Evolutionary conservation across 176 grass and related monocot genomes (phyloP), one percentile per base, ranked within the genome.

Genomic region (Raddia guianensis): DNA sequence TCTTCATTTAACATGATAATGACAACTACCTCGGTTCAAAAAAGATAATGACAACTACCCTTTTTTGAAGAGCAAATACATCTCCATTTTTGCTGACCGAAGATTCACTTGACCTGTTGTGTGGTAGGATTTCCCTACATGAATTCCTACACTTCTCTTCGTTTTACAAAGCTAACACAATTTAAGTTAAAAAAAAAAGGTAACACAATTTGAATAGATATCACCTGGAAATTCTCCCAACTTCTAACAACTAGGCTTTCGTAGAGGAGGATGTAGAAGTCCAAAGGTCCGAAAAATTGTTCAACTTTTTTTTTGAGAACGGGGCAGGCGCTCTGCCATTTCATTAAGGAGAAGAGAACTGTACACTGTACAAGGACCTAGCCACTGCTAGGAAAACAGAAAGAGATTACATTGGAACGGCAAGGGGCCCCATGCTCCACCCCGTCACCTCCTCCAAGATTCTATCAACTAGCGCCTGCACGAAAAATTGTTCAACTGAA

Each of bases 1-100:
- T 40, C 37, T 40, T 40, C 37, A 40, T 27, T 27, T 27, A 27
- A 27, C 27, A 27, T 27, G 27, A 27, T 27, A 27, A 27, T 27
- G 27, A 27, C 27, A 27, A 27, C 27, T 27, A 1, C 27, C 27
- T 27, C 27, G 27, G 27, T 27, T 27, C 27, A 27, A 27, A 27
- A 27, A 27, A 27, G 71, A 35, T 68, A 50, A 70, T 73, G 49
- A 18, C 5, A 63, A 82, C 60, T 52, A 27, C 2, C 8, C 10
- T 19, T 82, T 82, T 9, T 51, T 66, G 70, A 83, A 66, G 47
- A 65, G 8, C 2, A 66, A 74, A 56, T 52, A 71, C 51, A 73
- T 42, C 11, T 21, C 63, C 43, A 49, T 65, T 35, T 57, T 14
- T 10, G 68, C 32, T 40, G 40, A 43, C 42, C 20, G 49, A 63